Evolutionary conservation across 257 asterid genomes (phyloP), one percentile per base, ranked within the genome.

Genomic region (Linaria vulgaris): DNA sequence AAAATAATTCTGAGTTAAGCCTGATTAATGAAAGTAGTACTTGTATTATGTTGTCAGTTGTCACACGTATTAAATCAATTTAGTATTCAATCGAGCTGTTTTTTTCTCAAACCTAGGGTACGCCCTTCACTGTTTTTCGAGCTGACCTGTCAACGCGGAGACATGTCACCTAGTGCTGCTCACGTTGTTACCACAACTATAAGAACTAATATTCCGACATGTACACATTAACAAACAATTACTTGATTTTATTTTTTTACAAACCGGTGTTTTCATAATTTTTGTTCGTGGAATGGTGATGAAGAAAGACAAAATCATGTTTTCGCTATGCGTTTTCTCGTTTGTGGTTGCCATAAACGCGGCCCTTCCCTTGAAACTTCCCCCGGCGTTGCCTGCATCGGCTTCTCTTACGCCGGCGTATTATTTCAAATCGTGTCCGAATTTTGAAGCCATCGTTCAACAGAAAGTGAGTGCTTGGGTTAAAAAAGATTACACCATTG

Each of bases 371-470:
- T 73, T 47, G 45, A 12, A 17, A 25, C 59, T 6, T 45, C 38
- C 17, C 27, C 71, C 60, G 22, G 22, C 23, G 64, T 63, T 51
- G 50, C 68, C 79, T 0, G 67, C 79, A 0, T 55, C 86, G 1
- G 76, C 72, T 50, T 64, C 15, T 56, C 80, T 91, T 19, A 68
- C 90, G 1, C 56, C 69, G 1, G 11, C 64, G 5, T 57, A 79
- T 58, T 91, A 91, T 38, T 38, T 38, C 9, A 45, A 65, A 0
- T 76, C 82, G 44, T 88, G 98, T 65, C 95, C 98, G 3, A 67
- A 78, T 4, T 69, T 79, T 16, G 94, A 91, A 58, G 9, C 22
- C 70, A 86, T 88, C 31, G 73, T 91, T 72, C 69, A 76, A 1
- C 67, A 71, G 1, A 88, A 69, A 74, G 62, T 88, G 53, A 64